Conservation (phyloP, 1,284 basidiomycete genomes). For the Austroboletus niveus region DNA sequence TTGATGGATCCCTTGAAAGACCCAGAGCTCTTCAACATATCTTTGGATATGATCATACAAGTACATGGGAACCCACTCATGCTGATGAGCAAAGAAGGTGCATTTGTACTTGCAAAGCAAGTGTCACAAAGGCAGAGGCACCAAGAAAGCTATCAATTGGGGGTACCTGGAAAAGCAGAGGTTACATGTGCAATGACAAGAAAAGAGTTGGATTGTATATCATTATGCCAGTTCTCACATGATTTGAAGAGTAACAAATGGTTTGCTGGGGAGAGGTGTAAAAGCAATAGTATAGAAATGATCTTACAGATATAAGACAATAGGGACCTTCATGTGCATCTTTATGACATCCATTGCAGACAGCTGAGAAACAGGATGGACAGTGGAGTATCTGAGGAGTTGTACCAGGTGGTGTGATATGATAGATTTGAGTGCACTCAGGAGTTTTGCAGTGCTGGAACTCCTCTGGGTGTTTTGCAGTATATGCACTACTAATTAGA, state of each 20-base stretch:
- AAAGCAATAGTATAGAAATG: too few relatives aligned
- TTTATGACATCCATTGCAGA: slow-evolving; percentile 51
- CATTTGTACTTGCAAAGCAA: not conserved
- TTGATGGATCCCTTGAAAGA: slow-evolving; percentile 3
- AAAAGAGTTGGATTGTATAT: too few relatives aligned
- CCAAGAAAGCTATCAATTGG: too few relatives aligned
- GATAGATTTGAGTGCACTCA: slow-evolving; percentile 57
- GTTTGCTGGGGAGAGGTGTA: too few relatives aligned
- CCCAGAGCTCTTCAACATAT: not conserved
- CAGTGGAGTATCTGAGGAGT: slow-evolving; percentile 38
- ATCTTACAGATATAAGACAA: slow-evolving; percentile 29
- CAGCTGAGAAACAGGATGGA: slow-evolving; percentile 49
- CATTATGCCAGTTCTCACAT: too few relatives aligned
- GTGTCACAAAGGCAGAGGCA: too few relatives aligned
- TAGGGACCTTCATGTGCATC: slow-evolving; percentile 50
- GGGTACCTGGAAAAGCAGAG: too few relatives aligned
- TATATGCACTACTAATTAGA: slow-evolving; percentile 38
- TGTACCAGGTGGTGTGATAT: slow-evolving; percentile 24
- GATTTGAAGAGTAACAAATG: too few relatives aligned
- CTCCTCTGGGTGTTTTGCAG: slow-evolving; percentile 45
- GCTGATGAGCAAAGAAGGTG: not conserved
- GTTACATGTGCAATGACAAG: too few relatives aligned
- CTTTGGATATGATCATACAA: not conserved
- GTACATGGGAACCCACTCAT: not conserved
- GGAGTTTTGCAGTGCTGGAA: slow-evolving; percentile 56